A percentile compares a stretch with the other conserved stretches of the same genome.
These are phyloP conservation scores for Aspergillus homomorphus DNA, from an alignment of 495 filamentous ascomycete species.

Conservation along the genomic window DNA sequence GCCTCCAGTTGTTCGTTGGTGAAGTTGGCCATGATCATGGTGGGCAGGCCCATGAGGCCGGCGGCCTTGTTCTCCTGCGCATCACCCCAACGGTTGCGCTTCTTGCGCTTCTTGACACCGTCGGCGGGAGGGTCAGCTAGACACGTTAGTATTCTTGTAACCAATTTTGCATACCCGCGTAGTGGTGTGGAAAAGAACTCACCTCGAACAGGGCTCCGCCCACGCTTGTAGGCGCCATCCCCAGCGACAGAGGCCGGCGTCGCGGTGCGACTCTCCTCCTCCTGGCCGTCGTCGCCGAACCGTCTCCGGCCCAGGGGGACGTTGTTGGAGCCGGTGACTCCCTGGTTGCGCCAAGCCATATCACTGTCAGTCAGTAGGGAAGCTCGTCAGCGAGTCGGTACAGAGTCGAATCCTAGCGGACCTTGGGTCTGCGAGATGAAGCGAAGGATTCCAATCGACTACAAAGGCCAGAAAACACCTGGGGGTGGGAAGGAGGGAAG, in stretches of 20 bases:
- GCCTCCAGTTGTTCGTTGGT: constrained; percentile 97
- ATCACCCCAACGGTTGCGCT: constrained; percentile 97
- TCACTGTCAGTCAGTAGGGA: constrained; percentile 12
- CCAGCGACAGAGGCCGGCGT: constrained; percentile 46
- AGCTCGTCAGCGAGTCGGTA: not conserved
- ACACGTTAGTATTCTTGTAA: constrained; percentile 5
- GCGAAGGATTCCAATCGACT: not conserved
- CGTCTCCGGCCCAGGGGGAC: constrained; percentile 90
- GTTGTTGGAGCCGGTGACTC: constrained; percentile 97
- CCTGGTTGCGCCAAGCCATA: constrained; percentile 93
- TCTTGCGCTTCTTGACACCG: constrained; percentile 83
- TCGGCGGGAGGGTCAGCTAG: constrained; percentile 57
- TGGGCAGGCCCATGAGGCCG: constrained; percentile 94
- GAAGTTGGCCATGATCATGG: constrained; percentile 94
- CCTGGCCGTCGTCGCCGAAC: constrained; percentile 69
- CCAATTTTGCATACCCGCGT: not conserved
- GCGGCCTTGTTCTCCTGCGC: constrained; percentile 95
- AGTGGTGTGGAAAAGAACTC: constrained; percentile 20
- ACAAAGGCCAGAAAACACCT: not conserved
- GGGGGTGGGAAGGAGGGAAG: not conserved
- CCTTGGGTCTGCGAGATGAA: constrained; percentile 11
- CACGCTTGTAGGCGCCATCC: constrained; percentile 60
- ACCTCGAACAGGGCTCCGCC: constrained; percentile 71
- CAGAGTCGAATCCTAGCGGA: not conserved
- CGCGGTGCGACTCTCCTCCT: constrained; percentile 58